Evolutionary conservation across 805 yeast genomes (phyloP).

Genomic region (Limtongia smithiae): DNA sequence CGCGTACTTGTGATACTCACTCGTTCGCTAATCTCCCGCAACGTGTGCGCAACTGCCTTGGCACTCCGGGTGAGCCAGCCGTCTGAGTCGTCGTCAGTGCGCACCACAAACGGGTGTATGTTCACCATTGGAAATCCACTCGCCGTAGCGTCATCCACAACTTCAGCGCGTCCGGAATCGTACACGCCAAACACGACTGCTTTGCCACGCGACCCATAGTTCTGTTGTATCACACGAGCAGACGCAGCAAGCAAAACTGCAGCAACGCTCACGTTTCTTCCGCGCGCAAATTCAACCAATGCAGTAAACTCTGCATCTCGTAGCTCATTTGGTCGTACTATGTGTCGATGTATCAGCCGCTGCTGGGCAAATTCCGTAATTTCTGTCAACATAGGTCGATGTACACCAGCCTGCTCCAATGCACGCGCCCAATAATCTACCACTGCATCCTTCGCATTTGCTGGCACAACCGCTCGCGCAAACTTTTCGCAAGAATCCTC

Average conservation of each 20-base stretch:
- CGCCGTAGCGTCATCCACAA: constrained; percentile 3
- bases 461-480: not conserved
- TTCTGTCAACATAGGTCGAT: no score
- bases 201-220: not conserved
- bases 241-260: constrained; percentile 15
- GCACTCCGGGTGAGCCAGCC: constrained; percentile 9
- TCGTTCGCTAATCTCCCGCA: constrained; percentile 5
- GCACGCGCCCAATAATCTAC: not conserved
- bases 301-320: no score
- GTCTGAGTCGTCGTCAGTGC: not conserved
- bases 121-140: constrained; percentile 27
- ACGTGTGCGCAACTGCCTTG: constrained; percentile 6
- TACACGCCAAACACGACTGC: constrained; percentile 25
- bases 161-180: constrained; percentile 29
- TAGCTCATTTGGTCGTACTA: no score
- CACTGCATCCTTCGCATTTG: not conserved
- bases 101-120: constrained; percentile 26
- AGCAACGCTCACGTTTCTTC: no score
- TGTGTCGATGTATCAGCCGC: no score
- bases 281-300: no score
- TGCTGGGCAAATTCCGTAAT: no score
- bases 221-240: not conserved
- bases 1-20: no score
- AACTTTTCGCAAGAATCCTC: no score
- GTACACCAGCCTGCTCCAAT: not conserved